Evolutionary conservation across 2,329 filamentous ascomycete species (phyloP).

Genomic region (Xylaria sp.): DNA sequence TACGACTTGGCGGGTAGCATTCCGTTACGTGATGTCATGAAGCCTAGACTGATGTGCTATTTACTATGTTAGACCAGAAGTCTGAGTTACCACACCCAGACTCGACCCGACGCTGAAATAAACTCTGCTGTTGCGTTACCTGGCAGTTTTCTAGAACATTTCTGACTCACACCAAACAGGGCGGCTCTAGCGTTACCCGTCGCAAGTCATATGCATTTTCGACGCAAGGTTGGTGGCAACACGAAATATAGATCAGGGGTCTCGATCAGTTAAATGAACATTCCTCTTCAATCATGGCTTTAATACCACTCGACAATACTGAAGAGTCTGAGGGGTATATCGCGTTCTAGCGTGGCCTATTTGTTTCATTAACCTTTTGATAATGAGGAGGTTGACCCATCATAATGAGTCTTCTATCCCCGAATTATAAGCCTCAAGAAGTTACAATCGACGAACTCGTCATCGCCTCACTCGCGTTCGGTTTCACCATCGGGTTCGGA

Average conservation of each 20-base stretch:
- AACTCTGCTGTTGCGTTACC: not conserved
- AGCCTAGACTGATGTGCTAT: not conserved
- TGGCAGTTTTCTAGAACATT: not conserved
- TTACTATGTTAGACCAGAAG: not conserved
- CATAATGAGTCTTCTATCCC: conserved; percentile 23
- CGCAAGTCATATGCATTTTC: too few species aligned
- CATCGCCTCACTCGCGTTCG: conserved; percentile 51
- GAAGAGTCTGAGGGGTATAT: not conserved
- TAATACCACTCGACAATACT: not conserved
- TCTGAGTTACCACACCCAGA: not conserved
- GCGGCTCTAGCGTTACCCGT: not conserved
- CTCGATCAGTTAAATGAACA: not conserved
- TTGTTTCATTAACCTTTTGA: not conserved
- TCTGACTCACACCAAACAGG: not conserved
- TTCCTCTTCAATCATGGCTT: not conserved
- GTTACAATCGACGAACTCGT: conserved; percentile 44
- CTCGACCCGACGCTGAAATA: not conserved
- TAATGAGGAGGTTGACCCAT: not conserved
- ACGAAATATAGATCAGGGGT: not conserved
- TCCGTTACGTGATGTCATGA: not conserved
- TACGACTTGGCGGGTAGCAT: not conserved
- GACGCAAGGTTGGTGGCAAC: not conserved
- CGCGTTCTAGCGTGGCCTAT: conserved; percentile 8
- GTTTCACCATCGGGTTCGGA: conserved; percentile 56
- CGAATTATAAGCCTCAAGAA: conserved; percentile 37